Evolutionary conservation across 257 asterid species (phyloP).

Genomic region (Knoxia roxburghii): DNA sequence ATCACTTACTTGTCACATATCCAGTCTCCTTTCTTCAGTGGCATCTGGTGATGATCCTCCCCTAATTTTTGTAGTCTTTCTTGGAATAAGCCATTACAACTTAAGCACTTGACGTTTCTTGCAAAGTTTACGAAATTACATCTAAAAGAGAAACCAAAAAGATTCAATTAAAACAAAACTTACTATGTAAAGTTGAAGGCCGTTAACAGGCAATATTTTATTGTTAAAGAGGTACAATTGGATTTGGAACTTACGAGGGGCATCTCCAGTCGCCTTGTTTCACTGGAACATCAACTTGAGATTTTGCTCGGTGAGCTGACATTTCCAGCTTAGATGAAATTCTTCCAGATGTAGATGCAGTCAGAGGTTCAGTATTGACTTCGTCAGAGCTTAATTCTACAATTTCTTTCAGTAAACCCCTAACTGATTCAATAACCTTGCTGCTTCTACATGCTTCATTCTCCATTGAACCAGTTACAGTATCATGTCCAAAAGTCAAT

Average conservation of each 20-base stretch:
- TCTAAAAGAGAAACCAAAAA: slow-evolving; percentile 31
- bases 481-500: slow-evolving; percentile 66
- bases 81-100: slow-evolving; percentile 44
- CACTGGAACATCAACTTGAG: slow-evolving; percentile 29
- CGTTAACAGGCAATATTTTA: neutral
- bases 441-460: slow-evolving; percentile 60
- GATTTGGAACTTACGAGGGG: slow-evolving; percentile 53
- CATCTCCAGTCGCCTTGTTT: slow-evolving; percentile 89
- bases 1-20: slow-evolving; percentile 70
- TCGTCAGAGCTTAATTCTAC: slow-evolving; percentile 38
- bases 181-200: neutral
- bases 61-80: slow-evolving; percentile 50
- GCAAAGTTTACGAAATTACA: slow-evolving; percentile 76
- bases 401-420: slow-evolving; percentile 69
- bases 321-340: slow-evolving; percentile 28
- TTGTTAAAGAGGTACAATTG: neutral
- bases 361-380: slow-evolving; percentile 28
- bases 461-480: slow-evolving; percentile 53
- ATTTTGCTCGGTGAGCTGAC: slow-evolving; percentile 28
- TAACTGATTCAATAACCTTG: slow-evolving; percentile 57
- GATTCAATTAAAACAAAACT: neutral
- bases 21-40: slow-evolving; percentile 96
- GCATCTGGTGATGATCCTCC: slow-evolving; percentile 66
- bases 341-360: slow-evolving; percentile 17
- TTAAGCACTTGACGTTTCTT: slow-evolving; percentile 69